Base-by-base conservation (phyloP, 2,329 filamentous ascomycete species). In the Penicillium hordei region DNA sequence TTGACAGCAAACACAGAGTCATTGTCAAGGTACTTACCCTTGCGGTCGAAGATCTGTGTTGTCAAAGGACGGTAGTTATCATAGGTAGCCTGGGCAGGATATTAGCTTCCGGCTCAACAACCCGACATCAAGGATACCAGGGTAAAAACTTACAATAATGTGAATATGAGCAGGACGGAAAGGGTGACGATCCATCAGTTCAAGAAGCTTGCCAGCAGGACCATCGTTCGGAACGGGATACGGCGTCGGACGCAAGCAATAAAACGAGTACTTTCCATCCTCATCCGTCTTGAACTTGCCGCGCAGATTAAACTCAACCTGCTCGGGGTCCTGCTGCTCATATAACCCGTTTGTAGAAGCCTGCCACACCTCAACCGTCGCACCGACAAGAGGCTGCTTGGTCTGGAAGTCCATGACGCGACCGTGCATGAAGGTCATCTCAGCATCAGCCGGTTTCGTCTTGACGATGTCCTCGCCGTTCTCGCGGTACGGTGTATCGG, bases 281-380 rank as follows among this genome's bases (percentile, higher is more conserved):
- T 76, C 77, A 60, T 88, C 86, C 1, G 89, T 91, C 50, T 78
- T 81, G 70, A 92, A 91, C 45, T 86, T 85, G 6, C 90, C 90
- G 4, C 89, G 83, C 23, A 93, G 80, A 71, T 93, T 93, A 75
- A 86, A 86, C 56, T 92, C 89, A 7, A 82, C 79, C 75, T 92
- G 89, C 1, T 83, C 75, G 0, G 82, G 77, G 63, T 92, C 89
- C 74, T 92, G 89, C 74, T 91, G 88, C 76, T 91, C 89, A 63
- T 88, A 88, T 49, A 81, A 57, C 79, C 83, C 83, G 68, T 93
- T 93, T 33, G 90, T 89, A 0, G 85, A 89, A 0, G 89, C 89
- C 69, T 93, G 87, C 90, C 90, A 94, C 52, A 93, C 82, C 68
- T 93, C 90, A 36, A 94, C 81, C 23, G 84, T 80, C 1, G 89